These are phyloP conservation scores for Adiantum capillusveneris DNA, from an alignment of 75 land plant genomes.

Conservation along the genomic window DNA sequence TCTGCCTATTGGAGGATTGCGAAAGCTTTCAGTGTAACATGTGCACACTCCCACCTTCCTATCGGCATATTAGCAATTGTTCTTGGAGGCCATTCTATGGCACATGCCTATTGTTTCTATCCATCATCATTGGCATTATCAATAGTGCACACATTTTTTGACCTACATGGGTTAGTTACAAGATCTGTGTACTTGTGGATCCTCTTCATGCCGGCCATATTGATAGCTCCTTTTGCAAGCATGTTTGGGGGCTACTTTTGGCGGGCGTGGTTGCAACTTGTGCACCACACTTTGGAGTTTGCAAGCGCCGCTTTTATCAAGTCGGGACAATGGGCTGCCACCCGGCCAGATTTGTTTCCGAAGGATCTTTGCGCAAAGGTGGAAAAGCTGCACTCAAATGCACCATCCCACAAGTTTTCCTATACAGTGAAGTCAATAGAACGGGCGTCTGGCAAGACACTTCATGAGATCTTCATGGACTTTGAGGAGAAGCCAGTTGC, in stretches of 20 bases:
- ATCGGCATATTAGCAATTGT: too few species aligned
- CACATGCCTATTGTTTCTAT: too few species aligned
- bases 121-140: constrained; percentile 31
- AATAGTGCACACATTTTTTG: constrained; percentile 33
- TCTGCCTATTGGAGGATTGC: too few species aligned
- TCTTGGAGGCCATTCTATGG: too few species aligned
- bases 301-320: constrained; percentile 91
- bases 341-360: constrained; percentile 82
- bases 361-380: constrained; percentile 64
- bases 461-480: constrained; percentile 67
- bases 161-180: constrained; percentile 32
- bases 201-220: constrained; percentile 56
- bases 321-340: constrained; percentile 97
- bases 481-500: constrained; percentile 85
- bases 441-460: constrained; percentile 60
- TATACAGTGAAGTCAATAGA: constrained; percentile 46
- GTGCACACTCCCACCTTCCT: too few species aligned
- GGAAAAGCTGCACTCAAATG: constrained; percentile 65
- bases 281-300: constrained; percentile 46
- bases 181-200: constrained; percentile 42
- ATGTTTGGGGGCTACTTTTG: constrained; percentile 35
- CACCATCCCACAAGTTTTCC: constrained; percentile 60
- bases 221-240: constrained; percentile 62
- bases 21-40: too few species aligned
- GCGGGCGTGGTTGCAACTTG: constrained; percentile 48